A percentile compares a stretch with the other conserved stretches of the same genome.
Evolutionary conservation across 306 rosid genomes (phyloP).

Genomic region (Senna siamea): DNA sequence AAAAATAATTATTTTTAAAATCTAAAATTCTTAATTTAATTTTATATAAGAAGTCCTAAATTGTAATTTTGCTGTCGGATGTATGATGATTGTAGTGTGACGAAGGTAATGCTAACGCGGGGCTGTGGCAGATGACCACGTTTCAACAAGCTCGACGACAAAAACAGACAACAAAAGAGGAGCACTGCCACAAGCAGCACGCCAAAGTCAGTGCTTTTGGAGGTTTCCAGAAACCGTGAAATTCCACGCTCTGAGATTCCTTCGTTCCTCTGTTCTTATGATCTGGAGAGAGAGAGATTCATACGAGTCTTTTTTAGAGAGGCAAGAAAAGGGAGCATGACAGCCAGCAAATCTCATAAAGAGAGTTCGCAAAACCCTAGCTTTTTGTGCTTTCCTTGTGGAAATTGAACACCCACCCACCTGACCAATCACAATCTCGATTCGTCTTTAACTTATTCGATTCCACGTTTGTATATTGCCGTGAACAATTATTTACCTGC

Average conservation of each 20-base stretch:
- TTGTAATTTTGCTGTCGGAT: no score
- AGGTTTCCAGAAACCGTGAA: slow-evolving; percentile 34
- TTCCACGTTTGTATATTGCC: not conserved
- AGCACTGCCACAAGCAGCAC: not conserved
- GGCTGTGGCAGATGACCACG: not conserved
- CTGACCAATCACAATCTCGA: slow-evolving; percentile 36
- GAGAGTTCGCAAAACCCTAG: slow-evolving; percentile 51
- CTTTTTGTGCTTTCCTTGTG: slow-evolving; percentile 21
- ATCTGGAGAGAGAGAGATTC: not conserved
- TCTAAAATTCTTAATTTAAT: no score
- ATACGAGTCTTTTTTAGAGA: not conserved
- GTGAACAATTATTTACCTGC: not conserved
- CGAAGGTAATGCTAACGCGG: not conserved
- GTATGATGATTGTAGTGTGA: no score
- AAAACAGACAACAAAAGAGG: not conserved
- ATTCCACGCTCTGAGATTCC: slow-evolving; percentile 42
- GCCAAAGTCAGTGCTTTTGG: slow-evolving; percentile 3
- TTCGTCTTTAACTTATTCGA: slow-evolving; percentile 10
- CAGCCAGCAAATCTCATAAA: slow-evolving; percentile 37
- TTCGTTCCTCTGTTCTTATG: not conserved
- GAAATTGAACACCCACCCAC: slow-evolving; percentile 20
- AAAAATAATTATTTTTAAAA: no score
- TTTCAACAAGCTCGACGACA: slow-evolving; percentile 5
- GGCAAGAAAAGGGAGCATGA: not conserved
- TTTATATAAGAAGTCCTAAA: no score